Base-by-base conservation (phyloP, 2,329 filamentous ascomycete species). In the Drechslera avenae region DNA sequence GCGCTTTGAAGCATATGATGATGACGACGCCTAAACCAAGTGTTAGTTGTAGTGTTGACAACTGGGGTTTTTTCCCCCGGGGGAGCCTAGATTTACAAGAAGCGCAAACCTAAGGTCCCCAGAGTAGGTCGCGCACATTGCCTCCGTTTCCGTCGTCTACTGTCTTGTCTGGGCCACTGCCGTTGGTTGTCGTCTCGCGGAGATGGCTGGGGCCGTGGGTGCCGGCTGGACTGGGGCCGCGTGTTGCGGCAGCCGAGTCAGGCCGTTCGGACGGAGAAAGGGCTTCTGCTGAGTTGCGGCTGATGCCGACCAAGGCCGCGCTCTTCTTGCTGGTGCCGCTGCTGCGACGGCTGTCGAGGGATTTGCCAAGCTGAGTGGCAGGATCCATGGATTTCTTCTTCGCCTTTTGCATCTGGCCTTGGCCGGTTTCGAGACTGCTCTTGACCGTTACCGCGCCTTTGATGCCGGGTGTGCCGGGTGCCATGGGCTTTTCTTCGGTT, bases 321-420 rank as follows among this genome's bases (percentile, higher is more conserved):
- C 88, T 87, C 70, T 91, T 92, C 74, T 89, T 92, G 50, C 90
- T 95, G 46, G 83, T 88, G 12, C 88, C 89, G 73, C 92, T 97
- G 70, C 90, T 96, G 35, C 93, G 87, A 44, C 93, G 86, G 74
- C 89, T 96, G 72, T 97, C 92, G 19, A 97, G 83, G 71, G 90
- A 96, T 76, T 90, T 95, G 52, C 87, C 92, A 12, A 82, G 75
- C 41, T 78, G 78, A 61, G 78, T 80, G 50, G 75, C 78, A 23
- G 78, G 80, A 49, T 81, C 76, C 57, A 66, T 74, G 39, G 73
- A 76, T 44, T 72, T 71, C 39, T 75, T 74, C 52, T 76, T 75
- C 31, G 76, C 76, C 49, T 73, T 72, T 53, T 77, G 74, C 56
- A 81, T 73, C 40, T 76, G 91, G 14, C 90, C 94, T 67, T 87